These are phyloP conservation scores for Wakefieldia striispora DNA, from an alignment of 768 basidiomycete genomes.

Conservation along the genomic window DNA sequence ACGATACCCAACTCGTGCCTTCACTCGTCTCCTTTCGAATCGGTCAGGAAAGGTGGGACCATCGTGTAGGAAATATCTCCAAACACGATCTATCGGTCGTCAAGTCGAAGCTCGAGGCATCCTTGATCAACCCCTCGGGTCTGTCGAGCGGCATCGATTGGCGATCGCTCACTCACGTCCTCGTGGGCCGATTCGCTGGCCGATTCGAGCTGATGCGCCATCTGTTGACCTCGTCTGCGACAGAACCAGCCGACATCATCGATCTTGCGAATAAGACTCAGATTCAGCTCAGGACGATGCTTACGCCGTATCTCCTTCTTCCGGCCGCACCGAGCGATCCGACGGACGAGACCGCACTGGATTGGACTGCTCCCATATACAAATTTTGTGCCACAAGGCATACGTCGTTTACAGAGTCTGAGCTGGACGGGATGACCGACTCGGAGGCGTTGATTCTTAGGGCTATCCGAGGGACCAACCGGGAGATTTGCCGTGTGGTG, in stretches of 20 bases:
- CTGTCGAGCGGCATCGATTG: slow-evolving; percentile 31
- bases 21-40: slow-evolving; percentile 26
- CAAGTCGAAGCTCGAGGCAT: slow-evolving; percentile 2
- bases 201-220: slow-evolving; percentile 27
- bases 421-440: slow-evolving; percentile 16
- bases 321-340: slow-evolving; percentile 1
- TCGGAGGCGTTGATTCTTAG: slow-evolving; percentile 27
- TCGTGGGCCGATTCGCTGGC: slow-evolving; percentile 31
- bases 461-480: slow-evolving; percentile 31
- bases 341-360: not conserved
- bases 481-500: slow-evolving; percentile 45
- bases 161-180: slow-evolving; percentile 22
- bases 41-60: slow-evolving; percentile 23
- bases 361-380: slow-evolving; percentile 31
- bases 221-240: slow-evolving; percentile 14
- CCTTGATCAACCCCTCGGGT: slow-evolving; percentile 8
- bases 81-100: slow-evolving; percentile 11
- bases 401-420: slow-evolving; percentile 7
- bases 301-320: slow-evolving; percentile 24
- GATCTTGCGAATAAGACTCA: too few species aligned
- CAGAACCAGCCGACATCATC: not conserved
- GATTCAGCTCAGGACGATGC: slow-evolving; percentile 24
- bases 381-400: slow-evolving; percentile 25
- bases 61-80: slow-evolving; percentile 27
- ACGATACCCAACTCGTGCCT: slow-evolving; percentile 28